Evolutionary conservation across 306 rosid genomes (phyloP), one percentile per base, ranked within the genome.

Genomic region (Echinosophora koreensis): DNA sequence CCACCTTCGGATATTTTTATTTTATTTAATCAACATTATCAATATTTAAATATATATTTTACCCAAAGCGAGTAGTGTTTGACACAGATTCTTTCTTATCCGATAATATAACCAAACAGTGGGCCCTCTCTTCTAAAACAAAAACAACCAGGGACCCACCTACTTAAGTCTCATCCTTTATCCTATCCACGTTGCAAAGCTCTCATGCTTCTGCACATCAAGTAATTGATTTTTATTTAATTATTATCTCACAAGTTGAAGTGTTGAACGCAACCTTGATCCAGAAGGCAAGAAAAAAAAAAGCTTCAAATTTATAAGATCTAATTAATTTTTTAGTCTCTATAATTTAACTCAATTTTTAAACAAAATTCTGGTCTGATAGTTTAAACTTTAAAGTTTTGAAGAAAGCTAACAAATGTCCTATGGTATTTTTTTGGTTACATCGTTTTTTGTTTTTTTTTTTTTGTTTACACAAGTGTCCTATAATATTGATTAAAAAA

Each of bases 51-150:
- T 22, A 22, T 22, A 22, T 22, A 0, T 22, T 22, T 0, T 22
- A 22, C 22, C 22, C 22, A 22, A 22, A 62, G 37, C 71, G 6
- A 18, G 16, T 7, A 47, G n/a, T 3, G 10, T 0, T 1, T n/a
- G 3, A 46, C 16, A 64, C 5, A 14, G 5, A 15, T 49, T 35
- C 50, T 67, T 49, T 35, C 50, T 67, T 27, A 15, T 7, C 17
- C 16, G 86, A 71, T 35, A 66, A 34, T n/a, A n/a, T n/a, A 54
- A 62, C 30, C 83, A 63, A 7, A 22, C 50, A 8, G 32, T 16
- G 46, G 38, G 8, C 16, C 60, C 28, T 63, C 35, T 66, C 46
- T 28, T 10, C 17, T 30, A 38, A 27, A 73, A 18, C 18, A 47
- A 6, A 38, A 27, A 63, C 16, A 5, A 47, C 10, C 38, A 22